Evolutionary conservation across 148 eudicot species (phyloP).

Genomic region (Persicaria maculosa): DNA sequence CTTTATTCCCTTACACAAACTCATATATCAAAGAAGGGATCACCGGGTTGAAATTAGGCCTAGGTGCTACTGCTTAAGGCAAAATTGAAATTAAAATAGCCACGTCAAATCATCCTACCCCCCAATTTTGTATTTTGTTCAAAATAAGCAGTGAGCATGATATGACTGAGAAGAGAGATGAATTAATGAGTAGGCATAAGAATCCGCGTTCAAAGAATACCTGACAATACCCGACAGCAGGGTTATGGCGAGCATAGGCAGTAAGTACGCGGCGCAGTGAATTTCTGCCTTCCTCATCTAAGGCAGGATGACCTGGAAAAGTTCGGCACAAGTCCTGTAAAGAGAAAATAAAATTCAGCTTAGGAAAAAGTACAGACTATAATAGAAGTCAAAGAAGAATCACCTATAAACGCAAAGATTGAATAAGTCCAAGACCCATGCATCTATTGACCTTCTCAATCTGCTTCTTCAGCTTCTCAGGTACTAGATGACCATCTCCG

Average conservation of each 20-base stretch:
- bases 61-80: not conserved
- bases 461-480: conserved; percentile 71
- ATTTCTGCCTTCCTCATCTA: conserved; percentile 77
- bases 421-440: conserved; percentile 64
- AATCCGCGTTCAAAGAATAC: conserved; percentile 24
- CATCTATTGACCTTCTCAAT: conserved; percentile 97
- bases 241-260: conserved; percentile 93
- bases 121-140: not conserved
- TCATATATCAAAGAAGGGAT: not conserved
- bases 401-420: conserved; percentile 61
- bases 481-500: conserved; percentile 20
- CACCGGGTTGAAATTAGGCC: not conserved
- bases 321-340: conserved; percentile 87
- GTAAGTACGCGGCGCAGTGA: conserved; percentile 78
- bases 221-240: conserved; percentile 96
- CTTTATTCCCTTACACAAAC: not conserved
- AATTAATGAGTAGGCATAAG: not conserved
- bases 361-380: conserved; percentile 26
- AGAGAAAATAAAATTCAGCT: conserved; percentile 39
- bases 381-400: conserved; percentile 45
- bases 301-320: conserved; percentile 97
- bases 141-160: not conserved
- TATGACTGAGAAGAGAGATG: not conserved
- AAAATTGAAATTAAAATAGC: not conserved
- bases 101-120: not conserved